Percentiles rank a stretch among this genome's conserved stretches.
phyloP scores from a whole-genome alignment of 108 stramenopile species.

The Stephanodiscus triporus region DNA sequence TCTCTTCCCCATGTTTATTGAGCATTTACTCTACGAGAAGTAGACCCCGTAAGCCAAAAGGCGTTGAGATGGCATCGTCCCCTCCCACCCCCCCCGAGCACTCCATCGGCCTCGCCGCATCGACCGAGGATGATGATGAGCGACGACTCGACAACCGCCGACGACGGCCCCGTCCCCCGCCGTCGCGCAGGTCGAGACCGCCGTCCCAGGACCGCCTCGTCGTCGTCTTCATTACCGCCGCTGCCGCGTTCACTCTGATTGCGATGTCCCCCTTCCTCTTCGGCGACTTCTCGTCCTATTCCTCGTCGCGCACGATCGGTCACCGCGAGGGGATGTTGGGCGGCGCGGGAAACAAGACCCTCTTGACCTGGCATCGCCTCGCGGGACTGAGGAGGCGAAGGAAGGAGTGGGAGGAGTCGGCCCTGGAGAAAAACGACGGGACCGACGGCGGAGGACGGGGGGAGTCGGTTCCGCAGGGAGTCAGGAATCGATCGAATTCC shows the following conservation, averaged over 20 bases:
- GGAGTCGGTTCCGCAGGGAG: not conserved
- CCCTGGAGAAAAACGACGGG: not conserved
- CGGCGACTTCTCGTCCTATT: conserved; percentile 17
- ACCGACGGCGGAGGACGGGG: not conserved
- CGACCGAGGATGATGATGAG: too few relatives aligned
- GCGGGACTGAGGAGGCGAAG: too few relatives aligned
- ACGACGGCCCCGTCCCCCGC: too few relatives aligned
- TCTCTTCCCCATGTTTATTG: too few relatives aligned
- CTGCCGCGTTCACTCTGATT: conserved; percentile 29
- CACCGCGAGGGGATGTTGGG: not conserved
- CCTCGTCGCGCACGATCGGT: conserved; percentile 6
- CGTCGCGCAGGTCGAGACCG: conserved; percentile 7
- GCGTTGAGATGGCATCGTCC: too few relatives aligned
- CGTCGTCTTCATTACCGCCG: conserved; percentile 24
- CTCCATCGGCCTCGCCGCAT: too few relatives aligned
- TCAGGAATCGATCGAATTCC: too few relatives aligned
- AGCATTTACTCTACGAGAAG: too few relatives aligned
- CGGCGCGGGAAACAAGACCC: not conserved
- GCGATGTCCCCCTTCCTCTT: conserved; percentile 42
- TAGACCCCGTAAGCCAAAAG: too few relatives aligned
- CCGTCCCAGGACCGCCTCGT: conserved; percentile 46
- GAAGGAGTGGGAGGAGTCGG: not conserved
- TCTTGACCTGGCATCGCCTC: too few relatives aligned
- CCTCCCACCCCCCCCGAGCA: too few relatives aligned
- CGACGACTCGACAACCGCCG: too few relatives aligned